Conservation (phyloP, 1,139 yeast genomes). For the Taiozyma sp. region DNA sequence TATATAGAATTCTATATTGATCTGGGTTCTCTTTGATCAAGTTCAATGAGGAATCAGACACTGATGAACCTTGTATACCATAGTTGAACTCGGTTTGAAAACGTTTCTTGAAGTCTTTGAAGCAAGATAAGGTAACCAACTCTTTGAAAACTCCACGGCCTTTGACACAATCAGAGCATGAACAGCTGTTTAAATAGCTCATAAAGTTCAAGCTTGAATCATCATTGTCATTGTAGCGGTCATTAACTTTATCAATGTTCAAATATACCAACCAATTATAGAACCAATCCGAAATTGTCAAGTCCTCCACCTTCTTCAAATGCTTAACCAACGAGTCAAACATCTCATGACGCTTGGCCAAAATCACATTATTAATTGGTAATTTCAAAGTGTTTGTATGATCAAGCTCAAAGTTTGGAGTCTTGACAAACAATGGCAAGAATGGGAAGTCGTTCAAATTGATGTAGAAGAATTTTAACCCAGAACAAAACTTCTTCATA, state of each 20-base stretch:
- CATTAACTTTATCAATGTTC: conserved; percentile 15
- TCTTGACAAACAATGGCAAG: conserved; percentile 20
- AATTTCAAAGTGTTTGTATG: conserved; percentile 13
- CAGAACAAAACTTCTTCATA: conserved; percentile 13
- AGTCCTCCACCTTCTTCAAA: conserved; percentile 11
- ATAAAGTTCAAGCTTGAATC: conserved; percentile 17
- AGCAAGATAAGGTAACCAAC: conserved; percentile 13
- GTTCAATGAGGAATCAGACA: conserved; percentile 3
- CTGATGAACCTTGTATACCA: not conserved
- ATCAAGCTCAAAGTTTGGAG: conserved; percentile 12
- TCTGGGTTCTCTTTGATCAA: conserved; percentile 16
- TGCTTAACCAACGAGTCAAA: conserved; percentile 13
- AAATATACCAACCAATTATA: conserved; percentile 25
- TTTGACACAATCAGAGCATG: conserved; percentile 15
- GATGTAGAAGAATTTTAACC: conserved; percentile 19
- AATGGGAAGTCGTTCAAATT: conserved; percentile 24
- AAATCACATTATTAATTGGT: conserved; percentile 17
- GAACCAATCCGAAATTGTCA: conserved; percentile 23
- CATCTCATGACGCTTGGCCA: conserved; percentile 17
- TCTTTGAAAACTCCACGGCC: conserved; percentile 16
- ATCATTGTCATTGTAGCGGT: conserved; percentile 8
- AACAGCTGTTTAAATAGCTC: conserved; percentile 19
- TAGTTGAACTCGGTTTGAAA: conserved; percentile 17
- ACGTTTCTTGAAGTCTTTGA: conserved; percentile 22
- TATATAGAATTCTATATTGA: conserved; percentile 20